phyloP scores from a whole-genome alignment of 1,284 basidiomycete species.

The Macrocystidia cucumis region DNA sequence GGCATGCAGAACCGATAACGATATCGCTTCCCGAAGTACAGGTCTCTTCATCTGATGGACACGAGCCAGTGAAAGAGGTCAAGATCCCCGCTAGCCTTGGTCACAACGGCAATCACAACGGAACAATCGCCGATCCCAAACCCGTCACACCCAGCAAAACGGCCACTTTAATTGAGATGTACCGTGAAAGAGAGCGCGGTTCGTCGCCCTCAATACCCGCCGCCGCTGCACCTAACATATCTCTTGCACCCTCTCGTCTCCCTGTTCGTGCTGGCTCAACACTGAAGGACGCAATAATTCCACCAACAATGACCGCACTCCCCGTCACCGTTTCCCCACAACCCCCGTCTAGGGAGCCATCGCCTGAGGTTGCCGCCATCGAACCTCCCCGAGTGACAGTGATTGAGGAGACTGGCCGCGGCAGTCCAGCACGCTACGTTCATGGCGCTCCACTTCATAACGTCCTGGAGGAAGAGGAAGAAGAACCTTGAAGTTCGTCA shows the following conservation, averaged over 20 bases:
- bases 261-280: slow-evolving; percentile 25
- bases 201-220: slow-evolving; percentile 12
- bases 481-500: slow-evolving; percentile 32
- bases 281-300: slow-evolving; percentile 14
- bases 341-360: slow-evolving; percentile 14
- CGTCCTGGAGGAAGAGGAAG: slow-evolving; percentile 75
- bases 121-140: slow-evolving; percentile 9
- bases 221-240: slow-evolving; percentile 15
- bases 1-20: slow-evolving; percentile 8
- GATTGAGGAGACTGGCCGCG: slow-evolving; percentile 40
- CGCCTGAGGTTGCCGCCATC: slow-evolving; percentile 12
- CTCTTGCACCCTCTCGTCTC: slow-evolving; percentile 28
- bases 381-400: slow-evolving; percentile 23
- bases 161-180: slow-evolving; percentile 74
- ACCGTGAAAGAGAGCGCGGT: slow-evolving; percentile 58
- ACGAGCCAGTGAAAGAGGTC: not conserved
- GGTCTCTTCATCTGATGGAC: slow-evolving; percentile 1
- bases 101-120: slow-evolving; percentile 9
- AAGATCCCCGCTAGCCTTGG: not conserved
- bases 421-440: slow-evolving; percentile 69
- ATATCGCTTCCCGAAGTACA: slow-evolving; percentile 1
- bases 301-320: slow-evolving; percentile 12
- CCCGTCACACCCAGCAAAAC: slow-evolving; percentile 47
- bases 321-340: slow-evolving; percentile 9
- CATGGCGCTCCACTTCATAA: slow-evolving; percentile 86